These are phyloP conservation scores for Colletotrichum sp. DNA, from an alignment of 2,329 filamentous ascomycete genomes.

Conservation along the genomic window DNA sequence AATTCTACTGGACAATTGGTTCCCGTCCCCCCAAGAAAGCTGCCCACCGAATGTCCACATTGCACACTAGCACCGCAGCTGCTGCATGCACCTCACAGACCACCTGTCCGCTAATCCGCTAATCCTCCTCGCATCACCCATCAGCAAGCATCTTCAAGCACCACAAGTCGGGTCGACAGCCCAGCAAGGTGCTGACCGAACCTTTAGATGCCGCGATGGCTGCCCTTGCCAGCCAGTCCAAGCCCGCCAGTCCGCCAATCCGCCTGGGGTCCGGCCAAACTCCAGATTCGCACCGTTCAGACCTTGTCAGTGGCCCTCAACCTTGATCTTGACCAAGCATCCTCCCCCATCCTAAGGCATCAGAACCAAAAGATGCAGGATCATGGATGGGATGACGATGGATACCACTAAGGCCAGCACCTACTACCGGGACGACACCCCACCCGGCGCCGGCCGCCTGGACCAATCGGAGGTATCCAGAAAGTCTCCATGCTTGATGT, in stretches of 20 bases:
- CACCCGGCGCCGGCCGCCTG: constrained; percentile 1
- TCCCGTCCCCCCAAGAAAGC: not conserved
- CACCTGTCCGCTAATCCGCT: constrained; percentile 7
- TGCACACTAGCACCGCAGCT: constrained; percentile 3
- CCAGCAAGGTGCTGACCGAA: constrained; percentile 19
- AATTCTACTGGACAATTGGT: constrained; percentile 14
- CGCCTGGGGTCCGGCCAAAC: not conserved
- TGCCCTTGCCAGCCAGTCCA: not conserved
- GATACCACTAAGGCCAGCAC: not conserved
- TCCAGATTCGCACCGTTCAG: not conserved
- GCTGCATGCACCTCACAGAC: constrained; percentile 21
- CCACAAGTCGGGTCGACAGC: not conserved
- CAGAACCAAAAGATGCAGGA: not conserved
- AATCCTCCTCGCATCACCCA: not conserved
- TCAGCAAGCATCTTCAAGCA: not conserved
- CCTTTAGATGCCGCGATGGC: constrained; percentile 8
- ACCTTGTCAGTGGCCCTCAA: not conserved
- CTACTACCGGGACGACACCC: constrained; percentile 8
- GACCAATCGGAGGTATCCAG: constrained; percentile 15
- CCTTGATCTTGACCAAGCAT: not conserved
- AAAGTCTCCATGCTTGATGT: not conserved
- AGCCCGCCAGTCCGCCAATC: not conserved
- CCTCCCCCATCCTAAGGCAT: not conserved
- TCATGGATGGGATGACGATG: constrained; percentile 12
- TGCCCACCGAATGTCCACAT: constrained; percentile 11